Base-by-base conservation (phyloP, 78 protist species). In the Emiliania huxleyi region DNA sequence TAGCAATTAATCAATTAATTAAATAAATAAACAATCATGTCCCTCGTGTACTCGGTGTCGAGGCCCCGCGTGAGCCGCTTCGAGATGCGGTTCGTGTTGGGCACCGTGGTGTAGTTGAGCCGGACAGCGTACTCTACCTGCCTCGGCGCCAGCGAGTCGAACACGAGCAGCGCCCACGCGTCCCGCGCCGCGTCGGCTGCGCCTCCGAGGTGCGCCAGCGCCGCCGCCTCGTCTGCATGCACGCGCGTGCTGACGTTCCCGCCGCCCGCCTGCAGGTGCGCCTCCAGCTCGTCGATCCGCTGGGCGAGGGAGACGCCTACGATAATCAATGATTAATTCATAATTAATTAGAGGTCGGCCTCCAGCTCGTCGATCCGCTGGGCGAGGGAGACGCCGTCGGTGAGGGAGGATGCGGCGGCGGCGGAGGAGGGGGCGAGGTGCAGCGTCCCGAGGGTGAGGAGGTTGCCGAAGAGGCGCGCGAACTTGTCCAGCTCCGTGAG, bases 71-170 rank as follows among this genome's bases (percentile, higher is more conserved):
- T 71, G 49, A 48, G 12, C 22, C 4, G 2, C 18, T 33, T 8
- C 19, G 5, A 8, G 79, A 37, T 0, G 3, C 3, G 0, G 49
- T 29, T 18, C 55, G 91, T 87, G 49, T n/a, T 38, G 15, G 91
- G 91, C 26, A 87, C 73, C 18, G 91, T 87, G 35, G 71, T 87
- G 91, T 87, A 87, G 91, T 87, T 87, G 79, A 48, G 26, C 42
- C 91, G 33, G 15, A 87, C 1, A 4, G 49, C 5, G 46, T 42
- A 38, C n/a, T 42, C 42, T 29, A 77, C 23, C 12, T 18, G 1
- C 40, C n/a, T 6, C 18, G 81, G 81, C 2, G 35, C 5, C 38
- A 77, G 87, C 49, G 46, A 4, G 49, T 0, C n/a, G 45, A 77
- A 77, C 33, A 1, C 19, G 43, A 77, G 48, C 48, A 77, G 49